Conservation (phyloP, 1,139 yeast genomes). For the Yamadazyma siamensis region DNA sequence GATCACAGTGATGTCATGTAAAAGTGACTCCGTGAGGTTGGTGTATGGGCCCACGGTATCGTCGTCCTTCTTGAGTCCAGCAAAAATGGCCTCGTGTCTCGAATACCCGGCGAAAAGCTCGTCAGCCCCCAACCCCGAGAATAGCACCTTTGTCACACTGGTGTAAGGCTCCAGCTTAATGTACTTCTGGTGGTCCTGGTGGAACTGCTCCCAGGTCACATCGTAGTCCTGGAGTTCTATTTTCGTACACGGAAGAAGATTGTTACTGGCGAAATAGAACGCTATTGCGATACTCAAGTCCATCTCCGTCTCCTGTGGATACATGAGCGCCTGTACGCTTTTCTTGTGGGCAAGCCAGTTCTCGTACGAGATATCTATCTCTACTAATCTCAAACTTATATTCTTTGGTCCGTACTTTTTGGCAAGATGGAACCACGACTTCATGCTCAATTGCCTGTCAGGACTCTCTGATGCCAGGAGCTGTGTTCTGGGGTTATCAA, state of each 20-base stretch:
- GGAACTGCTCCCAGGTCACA: conserved; percentile 22
- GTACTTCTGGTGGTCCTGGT: conserved; percentile 12
- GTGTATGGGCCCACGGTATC: conserved; percentile 18
- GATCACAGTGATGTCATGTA: conserved; percentile 66
- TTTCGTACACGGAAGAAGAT: conserved; percentile 19
- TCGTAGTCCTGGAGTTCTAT: conserved; percentile 12
- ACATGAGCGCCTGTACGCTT: conserved; percentile 63
- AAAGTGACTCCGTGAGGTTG: conserved; percentile 47
- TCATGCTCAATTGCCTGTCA: conserved; percentile 69
- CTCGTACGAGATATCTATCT: conserved; percentile 68
- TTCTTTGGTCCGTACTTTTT: conserved; percentile 29
- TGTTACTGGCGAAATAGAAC: conserved; percentile 82
- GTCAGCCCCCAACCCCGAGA: conserved; percentile 98
- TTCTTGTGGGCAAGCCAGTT: conserved; percentile 54
- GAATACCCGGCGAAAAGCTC: conserved; percentile 93
- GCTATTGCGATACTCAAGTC: conserved; percentile 93
- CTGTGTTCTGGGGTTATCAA: conserved; percentile 83
- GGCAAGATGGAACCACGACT: conserved; percentile 55
- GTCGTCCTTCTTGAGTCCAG: conserved; percentile 20
- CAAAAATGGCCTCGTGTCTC: conserved; percentile 58
- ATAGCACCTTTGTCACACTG: conserved; percentile 63
- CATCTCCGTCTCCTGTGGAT: conserved; percentile 89
- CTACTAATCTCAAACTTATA: conserved; percentile 48
- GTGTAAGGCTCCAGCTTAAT: conserved; percentile 21
- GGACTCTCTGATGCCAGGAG: conserved; percentile 66